Evolutionary conservation across 306 rosid species (phyloP), one percentile per base, ranked within the genome.

Genomic region (Dalbergia oliveri): DNA sequence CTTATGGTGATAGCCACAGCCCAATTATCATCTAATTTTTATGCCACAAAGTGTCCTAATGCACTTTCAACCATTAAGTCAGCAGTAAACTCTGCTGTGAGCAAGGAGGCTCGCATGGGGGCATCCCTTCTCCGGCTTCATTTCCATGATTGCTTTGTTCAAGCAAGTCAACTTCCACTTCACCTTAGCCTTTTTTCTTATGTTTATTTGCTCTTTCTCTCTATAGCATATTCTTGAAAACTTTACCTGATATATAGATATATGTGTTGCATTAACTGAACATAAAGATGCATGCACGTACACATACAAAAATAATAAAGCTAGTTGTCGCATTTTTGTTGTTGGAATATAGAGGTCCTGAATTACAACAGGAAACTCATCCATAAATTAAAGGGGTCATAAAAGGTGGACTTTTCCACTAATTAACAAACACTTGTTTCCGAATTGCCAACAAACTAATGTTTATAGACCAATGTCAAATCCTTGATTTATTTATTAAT

Each of bases 101-200:
- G 5, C 7, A 84, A n/a, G 0, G 97, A 93, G 65, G 34, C 65
- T 73, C 97, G 97, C 74, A 93, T 93, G 97, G 97, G 97, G 0
- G 97, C 97, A 0, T 93, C 96, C 21, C 60, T 93, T 18, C 97
- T 93, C 1, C 97, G 97, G 58, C 96, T 93, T 69, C 97, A 93
- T 61, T 93, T 93, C 78, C 97, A 93, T 68, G 97, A 93, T 72
- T 93, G 97, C 74, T 93, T 93, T 83, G 97, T 93, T 59, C 89
- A 89, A 79, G 97, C 86, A 91, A 86, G 94, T 88, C 83, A 0
- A 35, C 45, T 59, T 12, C 81, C 39, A 44, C 39, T 64, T 81
- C 1, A 1, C 15, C n/a, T 37, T 37, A 37, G 41, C 41, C 4
- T 37, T 3, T 37, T 37, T 5, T 0, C 41, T 11, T 9, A 15